These are phyloP conservation scores for Citrus inodora DNA, from an alignment of 345 rosid species.

Conservation along the genomic window DNA sequence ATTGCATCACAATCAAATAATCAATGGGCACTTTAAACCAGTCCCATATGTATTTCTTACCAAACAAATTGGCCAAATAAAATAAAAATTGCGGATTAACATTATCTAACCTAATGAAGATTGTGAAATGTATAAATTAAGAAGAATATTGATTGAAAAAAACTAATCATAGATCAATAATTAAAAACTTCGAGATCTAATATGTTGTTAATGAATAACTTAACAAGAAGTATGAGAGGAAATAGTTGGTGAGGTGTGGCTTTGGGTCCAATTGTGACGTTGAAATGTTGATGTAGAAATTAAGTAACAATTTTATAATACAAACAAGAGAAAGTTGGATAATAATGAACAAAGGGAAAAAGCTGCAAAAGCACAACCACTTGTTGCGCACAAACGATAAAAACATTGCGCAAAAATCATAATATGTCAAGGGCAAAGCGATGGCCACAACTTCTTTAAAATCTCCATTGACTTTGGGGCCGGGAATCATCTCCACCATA, in stretches of 20 bases:
- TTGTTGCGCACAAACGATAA: neutral
- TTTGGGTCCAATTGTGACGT: neutral
- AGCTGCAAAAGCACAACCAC: neutral
- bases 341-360: neutral
- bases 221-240: too few species aligned
- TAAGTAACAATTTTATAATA: neutral
- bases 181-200: too few species aligned
- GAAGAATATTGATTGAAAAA: too few species aligned
- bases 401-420: neutral
- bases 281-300: neutral
- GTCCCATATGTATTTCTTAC: neutral
- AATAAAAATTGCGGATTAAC: too few species aligned
- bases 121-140: neutral
- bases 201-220: too few species aligned
- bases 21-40: neutral
- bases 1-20: neutral
- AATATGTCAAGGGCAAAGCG: neutral
- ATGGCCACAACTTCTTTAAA: neutral
- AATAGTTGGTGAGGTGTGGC: neutral
- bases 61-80: neutral
- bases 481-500: too few species aligned
- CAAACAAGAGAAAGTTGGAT: neutral
- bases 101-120: neutral
- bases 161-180: too few species aligned
- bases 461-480: conserved; percentile 17